Conservation (phyloP, 2,329 filamentous ascomycete genomes). For the Diaporthe sp. region DNA sequence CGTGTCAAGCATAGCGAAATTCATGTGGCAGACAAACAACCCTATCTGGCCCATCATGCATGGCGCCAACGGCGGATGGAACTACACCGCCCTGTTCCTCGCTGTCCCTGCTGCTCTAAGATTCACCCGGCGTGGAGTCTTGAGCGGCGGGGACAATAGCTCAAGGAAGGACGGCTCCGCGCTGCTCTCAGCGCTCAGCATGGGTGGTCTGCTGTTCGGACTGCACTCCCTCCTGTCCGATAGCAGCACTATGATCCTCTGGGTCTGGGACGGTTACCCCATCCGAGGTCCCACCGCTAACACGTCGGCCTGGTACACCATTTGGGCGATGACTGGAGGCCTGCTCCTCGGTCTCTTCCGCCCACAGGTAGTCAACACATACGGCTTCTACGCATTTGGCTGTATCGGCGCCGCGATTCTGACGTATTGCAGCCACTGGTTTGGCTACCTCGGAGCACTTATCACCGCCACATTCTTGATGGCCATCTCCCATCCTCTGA, state of each 20-base stretch:
- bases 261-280: conserved; percentile 98
- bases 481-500: conserved; percentile 81
- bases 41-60: conserved; percentile 97
- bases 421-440: conserved; percentile 85
- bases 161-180: conserved; percentile 73
- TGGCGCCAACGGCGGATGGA: conserved; percentile 90
- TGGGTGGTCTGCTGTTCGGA: conserved; percentile 88
- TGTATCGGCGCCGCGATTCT: conserved; percentile 83
- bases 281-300: conserved; percentile 88
- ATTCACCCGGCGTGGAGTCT: conserved; percentile 77
- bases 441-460: conserved; percentile 88
- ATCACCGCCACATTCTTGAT: conserved; percentile 83
- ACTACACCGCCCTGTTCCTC: conserved; percentile 83
- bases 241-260: conserved; percentile 98
- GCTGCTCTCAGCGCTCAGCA: conserved; percentile 79
- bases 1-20: conserved; percentile 89
- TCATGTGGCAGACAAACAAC: conserved; percentile 94
- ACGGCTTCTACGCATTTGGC: conserved; percentile 84
- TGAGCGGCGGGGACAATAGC: conserved; percentile 55
- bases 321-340: conserved; percentile 88
- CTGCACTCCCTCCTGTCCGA: conserved; percentile 95
- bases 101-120: conserved; percentile 82
- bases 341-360: conserved; percentile 81
- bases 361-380: conserved; percentile 79
- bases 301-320: conserved; percentile 90